phyloP scores from a whole-genome alignment of 192 early-diverging fungal species.

The Podochytrium sp. region DNA sequence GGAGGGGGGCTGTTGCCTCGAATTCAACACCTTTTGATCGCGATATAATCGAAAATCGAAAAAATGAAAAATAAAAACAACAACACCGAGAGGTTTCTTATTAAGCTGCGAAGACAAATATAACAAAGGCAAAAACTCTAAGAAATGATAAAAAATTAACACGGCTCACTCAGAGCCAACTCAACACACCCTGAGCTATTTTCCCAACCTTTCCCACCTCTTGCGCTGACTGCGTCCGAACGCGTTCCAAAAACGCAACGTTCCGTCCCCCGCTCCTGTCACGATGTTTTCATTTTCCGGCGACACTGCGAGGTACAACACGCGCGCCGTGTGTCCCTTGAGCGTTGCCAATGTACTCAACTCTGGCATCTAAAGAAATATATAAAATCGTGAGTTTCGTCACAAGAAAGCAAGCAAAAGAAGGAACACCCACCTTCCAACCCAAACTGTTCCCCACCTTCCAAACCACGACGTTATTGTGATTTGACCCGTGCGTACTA shows the following conservation, averaged over 20 bases:
- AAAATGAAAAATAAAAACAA: too few species aligned
- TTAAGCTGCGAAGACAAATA: too few species aligned
- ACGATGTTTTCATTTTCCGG: conserved; percentile 91
- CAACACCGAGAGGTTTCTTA: too few species aligned
- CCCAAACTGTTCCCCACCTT: conserved; percentile 23
- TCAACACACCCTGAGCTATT: not conserved
- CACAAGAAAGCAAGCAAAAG: too few species aligned
- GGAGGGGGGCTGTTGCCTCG: too few species aligned
- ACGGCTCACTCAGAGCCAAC: too few species aligned
- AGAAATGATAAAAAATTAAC: too few species aligned
- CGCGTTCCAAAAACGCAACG: conserved; percentile 93
- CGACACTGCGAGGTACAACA: conserved; percentile 87
- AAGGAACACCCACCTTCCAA: not conserved
- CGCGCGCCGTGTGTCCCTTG: conserved; percentile 80
- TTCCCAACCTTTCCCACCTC: conserved; percentile 15
- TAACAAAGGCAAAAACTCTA: too few species aligned
- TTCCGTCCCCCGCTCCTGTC: conserved; percentile 93
- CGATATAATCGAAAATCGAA: too few species aligned
- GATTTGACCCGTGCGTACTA: conserved; percentile 90
- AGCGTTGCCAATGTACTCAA: conserved; percentile 73
- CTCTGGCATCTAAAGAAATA: conserved; percentile 50
- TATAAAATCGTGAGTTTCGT: not conserved
- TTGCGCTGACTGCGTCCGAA: conserved; percentile 59
- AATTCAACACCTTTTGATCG: too few species aligned
- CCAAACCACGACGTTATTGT: conserved; percentile 91